phyloP scores from a whole-genome alignment of 805 yeast genomes.

The Saturnispora bothae region DNA sequence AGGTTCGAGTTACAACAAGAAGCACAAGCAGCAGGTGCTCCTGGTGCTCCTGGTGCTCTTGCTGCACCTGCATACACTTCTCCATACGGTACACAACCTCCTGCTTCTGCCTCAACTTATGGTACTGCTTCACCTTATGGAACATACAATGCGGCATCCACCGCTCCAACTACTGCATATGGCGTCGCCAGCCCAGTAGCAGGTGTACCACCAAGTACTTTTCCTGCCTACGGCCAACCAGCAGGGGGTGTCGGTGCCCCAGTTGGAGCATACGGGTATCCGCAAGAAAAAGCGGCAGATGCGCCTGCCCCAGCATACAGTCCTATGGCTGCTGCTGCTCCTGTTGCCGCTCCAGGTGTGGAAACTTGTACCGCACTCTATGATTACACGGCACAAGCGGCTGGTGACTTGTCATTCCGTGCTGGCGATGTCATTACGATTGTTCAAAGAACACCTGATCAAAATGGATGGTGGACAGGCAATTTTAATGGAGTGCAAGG shows the following conservation, averaged over 20 bases:
- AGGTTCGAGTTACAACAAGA: slow-evolving; percentile 45
- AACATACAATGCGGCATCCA: slow-evolving; percentile 20
- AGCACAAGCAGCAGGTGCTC: slow-evolving; percentile 29
- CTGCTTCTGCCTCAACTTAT: slow-evolving; percentile 23
- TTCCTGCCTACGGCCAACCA: slow-evolving; percentile 23
- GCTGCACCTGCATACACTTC: neutral
- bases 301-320: slow-evolving; percentile 2
- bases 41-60: slow-evolving; percentile 6
- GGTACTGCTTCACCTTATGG: slow-evolving; percentile 16
- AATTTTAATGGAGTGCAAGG: slow-evolving; percentile 75
- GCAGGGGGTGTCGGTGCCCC: slow-evolving; percentile 20
- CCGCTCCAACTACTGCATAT: slow-evolving; percentile 14
- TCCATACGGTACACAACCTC: slow-evolving; percentile 18
- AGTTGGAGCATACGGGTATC: slow-evolving; percentile 15
- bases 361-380: slow-evolving; percentile 82
- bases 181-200: too few relatives aligned
- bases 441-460: slow-evolving; percentile 70
- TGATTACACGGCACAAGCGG: slow-evolving; percentile 88
- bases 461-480: slow-evolving; percentile 99
- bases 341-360: slow-evolving; percentile 28
- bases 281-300: neutral
- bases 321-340: slow-evolving; percentile 25
- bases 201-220: slow-evolving; percentile 9
- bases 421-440: slow-evolving; percentile 85
- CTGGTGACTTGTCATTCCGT: slow-evolving; percentile 77